A percentile compares a stretch with the other conserved stretches of the same genome.
These are phyloP conservation scores for Podila epicladia DNA, from an alignment of 192 early-diverging fungal species.

Conservation along the genomic window DNA sequence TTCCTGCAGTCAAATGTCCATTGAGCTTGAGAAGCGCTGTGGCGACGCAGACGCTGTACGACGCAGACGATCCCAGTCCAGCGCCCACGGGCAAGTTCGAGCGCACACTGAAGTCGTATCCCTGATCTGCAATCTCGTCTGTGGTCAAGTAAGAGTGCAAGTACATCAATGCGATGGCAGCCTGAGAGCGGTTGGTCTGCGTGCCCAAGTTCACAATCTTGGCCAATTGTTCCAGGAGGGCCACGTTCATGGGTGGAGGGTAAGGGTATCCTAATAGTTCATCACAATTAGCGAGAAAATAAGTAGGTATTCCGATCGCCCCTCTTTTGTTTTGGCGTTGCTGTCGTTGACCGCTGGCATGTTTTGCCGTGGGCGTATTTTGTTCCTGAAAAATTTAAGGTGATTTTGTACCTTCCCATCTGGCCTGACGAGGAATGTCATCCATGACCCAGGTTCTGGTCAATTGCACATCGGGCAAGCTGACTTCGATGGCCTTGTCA, in stretches of 20 bases:
- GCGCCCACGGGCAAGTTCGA: slow-evolving; percentile 91
- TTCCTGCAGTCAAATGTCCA: slow-evolving; percentile 27
- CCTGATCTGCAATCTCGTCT: slow-evolving; percentile 20
- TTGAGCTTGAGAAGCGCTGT: slow-evolving; percentile 71
- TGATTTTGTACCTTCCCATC: slow-evolving; percentile 43
- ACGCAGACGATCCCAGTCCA: slow-evolving; percentile 96
- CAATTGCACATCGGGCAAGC: slow-evolving; percentile 71
- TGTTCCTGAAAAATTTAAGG: background rate
- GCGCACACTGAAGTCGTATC: slow-evolving; percentile 72
- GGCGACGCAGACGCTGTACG: slow-evolving; percentile 84
- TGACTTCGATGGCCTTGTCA: slow-evolving; percentile 58
- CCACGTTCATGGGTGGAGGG: slow-evolving; percentile 49
- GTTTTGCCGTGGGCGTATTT: background rate
- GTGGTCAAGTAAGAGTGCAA: slow-evolving; percentile 67
- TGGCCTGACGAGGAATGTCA: slow-evolving; percentile 37
- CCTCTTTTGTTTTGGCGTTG: too few species aligned
- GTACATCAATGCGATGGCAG: slow-evolving; percentile 71
- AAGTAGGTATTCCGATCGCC: background rate
- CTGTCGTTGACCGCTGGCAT: too few species aligned
- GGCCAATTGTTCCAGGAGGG: slow-evolving; percentile 28
- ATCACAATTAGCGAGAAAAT: background rate
- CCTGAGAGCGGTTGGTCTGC: slow-evolving; percentile 40
- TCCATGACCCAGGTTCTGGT: slow-evolving; percentile 49
- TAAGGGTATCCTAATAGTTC: slow-evolving; percentile 34
- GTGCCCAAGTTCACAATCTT: slow-evolving; percentile 40